Conservation (phyloP, 352 stramenopile species). For the Globisporangium rhizosaccharum region DNA sequence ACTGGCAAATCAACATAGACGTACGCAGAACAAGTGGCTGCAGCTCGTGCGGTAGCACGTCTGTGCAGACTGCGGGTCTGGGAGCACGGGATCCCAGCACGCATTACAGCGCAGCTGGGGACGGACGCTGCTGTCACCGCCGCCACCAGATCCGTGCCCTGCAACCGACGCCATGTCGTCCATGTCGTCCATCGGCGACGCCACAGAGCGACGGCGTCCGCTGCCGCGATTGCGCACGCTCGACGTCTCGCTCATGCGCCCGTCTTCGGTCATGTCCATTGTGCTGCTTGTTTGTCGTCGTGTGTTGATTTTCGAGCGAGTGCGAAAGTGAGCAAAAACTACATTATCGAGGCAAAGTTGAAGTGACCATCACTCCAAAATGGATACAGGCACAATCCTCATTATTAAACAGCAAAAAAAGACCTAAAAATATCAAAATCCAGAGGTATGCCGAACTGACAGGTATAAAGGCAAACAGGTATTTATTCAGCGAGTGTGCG, state of each 20-base stretch:
- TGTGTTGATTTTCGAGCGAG: too few relatives aligned
- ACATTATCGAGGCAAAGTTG: too few relatives aligned
- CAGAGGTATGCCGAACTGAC: too few relatives aligned
- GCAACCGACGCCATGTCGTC: constrained; percentile 23
- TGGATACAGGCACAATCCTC: too few relatives aligned
- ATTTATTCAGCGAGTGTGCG: too few relatives aligned
- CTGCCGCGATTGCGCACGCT: constrained; percentile 40
- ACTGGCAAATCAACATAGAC: constrained; percentile 3
- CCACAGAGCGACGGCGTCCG: constrained; percentile 15
- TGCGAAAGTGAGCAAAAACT: too few relatives aligned
- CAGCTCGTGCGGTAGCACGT: constrained; percentile 77
- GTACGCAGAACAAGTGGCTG: constrained; percentile 70
- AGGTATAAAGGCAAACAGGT: too few relatives aligned
- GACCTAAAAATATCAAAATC: too few relatives aligned
- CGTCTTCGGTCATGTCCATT: constrained; percentile 45
- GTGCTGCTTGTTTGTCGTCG: too few relatives aligned
- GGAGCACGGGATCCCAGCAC: constrained; percentile 69
- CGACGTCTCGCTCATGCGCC: constrained; percentile 70
- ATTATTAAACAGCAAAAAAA: too few relatives aligned
- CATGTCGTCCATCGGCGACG: constrained; percentile 41
- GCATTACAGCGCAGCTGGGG: constrained; percentile 70
- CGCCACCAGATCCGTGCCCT: constrained; percentile 1
- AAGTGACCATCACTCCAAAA: too few relatives aligned
- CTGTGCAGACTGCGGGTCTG: constrained; percentile 54
- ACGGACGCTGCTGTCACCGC: constrained; percentile 18